phyloP scores from a whole-genome alignment of 805 yeast species.

The Candida namnaoensis region DNA sequence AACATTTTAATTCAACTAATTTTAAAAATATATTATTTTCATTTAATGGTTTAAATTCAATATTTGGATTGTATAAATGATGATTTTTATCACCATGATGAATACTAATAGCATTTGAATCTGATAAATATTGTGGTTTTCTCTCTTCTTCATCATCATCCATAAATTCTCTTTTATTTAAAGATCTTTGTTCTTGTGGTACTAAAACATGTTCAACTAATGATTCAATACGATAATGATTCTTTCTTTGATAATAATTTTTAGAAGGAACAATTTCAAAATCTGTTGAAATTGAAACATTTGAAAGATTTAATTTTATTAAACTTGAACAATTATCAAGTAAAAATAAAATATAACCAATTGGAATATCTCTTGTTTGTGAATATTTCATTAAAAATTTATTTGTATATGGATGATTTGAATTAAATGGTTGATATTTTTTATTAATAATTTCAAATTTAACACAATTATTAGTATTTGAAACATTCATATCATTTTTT shows the following conservation, averaged over 20 bases:
- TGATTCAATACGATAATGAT: conserved; percentile 6
- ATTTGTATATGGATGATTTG: conserved; percentile 52
- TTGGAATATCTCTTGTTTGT: conserved; percentile 66
- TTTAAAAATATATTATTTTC: conserved; percentile 12
- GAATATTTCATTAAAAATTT: conserved; percentile 56
- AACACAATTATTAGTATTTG: background rate
- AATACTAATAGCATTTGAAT: conserved; percentile 15
- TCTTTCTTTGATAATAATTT: background rate
- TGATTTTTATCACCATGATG: conserved; percentile 11
- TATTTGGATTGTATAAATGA: conserved; percentile 2
- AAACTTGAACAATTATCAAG: conserved; percentile 61
- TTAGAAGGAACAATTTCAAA: conserved; percentile 33
- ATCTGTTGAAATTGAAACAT: conserved; percentile 57
- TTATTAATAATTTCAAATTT: conserved; percentile 6
- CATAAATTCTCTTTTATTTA: conserved; percentile 7
- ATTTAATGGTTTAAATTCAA: conserved; percentile 8
- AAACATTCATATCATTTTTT: no score
- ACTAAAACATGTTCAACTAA: conserved; percentile 13
- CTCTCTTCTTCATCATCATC: conserved; percentile 2
- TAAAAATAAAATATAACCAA: conserved; percentile 66
- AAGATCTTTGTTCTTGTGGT: background rate
- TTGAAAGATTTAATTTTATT: conserved; percentile 44
- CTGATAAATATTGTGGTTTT: conserved; percentile 6
- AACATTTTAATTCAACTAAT: conserved; percentile 25
- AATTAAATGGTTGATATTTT: conserved; percentile 22